These are phyloP conservation scores for Drosera capensis DNA, from an alignment of 148 eudicot genomes.

Conservation along the genomic window DNA sequence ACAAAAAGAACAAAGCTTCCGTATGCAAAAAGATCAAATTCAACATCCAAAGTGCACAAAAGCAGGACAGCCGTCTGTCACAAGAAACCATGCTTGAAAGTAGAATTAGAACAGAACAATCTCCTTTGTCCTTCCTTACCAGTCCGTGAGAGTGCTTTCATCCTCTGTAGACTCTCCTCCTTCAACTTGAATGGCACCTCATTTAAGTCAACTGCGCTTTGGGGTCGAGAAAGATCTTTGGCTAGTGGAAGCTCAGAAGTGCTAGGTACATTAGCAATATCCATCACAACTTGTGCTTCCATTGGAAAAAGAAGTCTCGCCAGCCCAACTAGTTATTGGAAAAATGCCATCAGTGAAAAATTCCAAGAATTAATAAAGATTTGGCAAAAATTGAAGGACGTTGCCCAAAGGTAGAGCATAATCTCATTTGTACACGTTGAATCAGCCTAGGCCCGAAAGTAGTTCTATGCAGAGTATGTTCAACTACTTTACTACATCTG, in stretches of 20 bases:
- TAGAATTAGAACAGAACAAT: background rate
- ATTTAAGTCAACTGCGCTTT: constrained; percentile 64
- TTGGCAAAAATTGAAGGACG: background rate
- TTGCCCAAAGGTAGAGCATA: background rate
- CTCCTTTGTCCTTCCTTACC: constrained; percentile 22
- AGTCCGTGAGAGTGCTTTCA: constrained; percentile 69
- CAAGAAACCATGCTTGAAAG: background rate
- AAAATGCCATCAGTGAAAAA: background rate
- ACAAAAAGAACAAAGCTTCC: too few species aligned
- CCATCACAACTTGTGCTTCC: constrained; percentile 96
- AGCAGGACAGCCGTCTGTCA: too few species aligned
- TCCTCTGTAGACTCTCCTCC: constrained; percentile 59
- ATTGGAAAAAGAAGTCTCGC: constrained; percentile 69
- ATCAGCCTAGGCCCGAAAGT: too few species aligned
- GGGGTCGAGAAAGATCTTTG: constrained; percentile 33
- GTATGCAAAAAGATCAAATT: too few species aligned
- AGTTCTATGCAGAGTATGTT: too few species aligned
- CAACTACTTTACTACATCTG: too few species aligned
- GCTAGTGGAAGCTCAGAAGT: constrained; percentile 52
- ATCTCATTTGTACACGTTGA: too few species aligned
- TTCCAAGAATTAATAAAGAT: background rate
- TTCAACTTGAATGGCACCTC: constrained; percentile 70
- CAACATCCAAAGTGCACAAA: too few species aligned
- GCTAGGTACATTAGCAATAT: constrained; percentile 89
- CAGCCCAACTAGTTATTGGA: constrained; percentile 42